These are phyloP conservation scores for Aspergillus quadricinctus DNA, from an alignment of 2,329 filamentous ascomycete species.

Conservation along the genomic window DNA sequence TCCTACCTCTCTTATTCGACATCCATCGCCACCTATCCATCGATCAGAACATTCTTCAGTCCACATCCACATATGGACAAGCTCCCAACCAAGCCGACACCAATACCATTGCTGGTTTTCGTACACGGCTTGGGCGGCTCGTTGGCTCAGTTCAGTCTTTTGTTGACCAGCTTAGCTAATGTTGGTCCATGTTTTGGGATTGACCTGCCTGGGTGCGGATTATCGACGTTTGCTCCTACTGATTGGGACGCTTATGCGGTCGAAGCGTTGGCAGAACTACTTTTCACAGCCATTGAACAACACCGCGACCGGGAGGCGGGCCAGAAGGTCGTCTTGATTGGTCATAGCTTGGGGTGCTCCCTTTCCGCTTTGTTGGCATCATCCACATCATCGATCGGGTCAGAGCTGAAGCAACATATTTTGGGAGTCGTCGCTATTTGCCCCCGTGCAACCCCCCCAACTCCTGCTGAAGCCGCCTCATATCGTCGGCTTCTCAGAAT, in stretches of 20 bases:
- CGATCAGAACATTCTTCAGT: slow-evolving; percentile 77
- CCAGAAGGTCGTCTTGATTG: slow-evolving; percentile 75
- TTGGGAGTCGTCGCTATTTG: slow-evolving; percentile 76
- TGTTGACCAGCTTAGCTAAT: slow-evolving; percentile 77
- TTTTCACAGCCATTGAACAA: slow-evolving; percentile 69
- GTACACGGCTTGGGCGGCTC: slow-evolving; percentile 93
- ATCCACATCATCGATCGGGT: slow-evolving; percentile 49
- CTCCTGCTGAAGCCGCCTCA: slow-evolving; percentile 47
- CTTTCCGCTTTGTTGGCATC: slow-evolving; percentile 69
- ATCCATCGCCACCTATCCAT: slow-evolving; percentile 63
- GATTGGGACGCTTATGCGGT: slow-evolving; percentile 75
- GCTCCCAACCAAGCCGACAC: slow-evolving; percentile 66
- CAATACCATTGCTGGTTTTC: slow-evolving; percentile 81
- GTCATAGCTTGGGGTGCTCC: slow-evolving; percentile 86
- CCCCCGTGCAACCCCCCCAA: slow-evolving; percentile 63
- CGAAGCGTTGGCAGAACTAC: slow-evolving; percentile 68
- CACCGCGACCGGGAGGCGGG: slow-evolving; percentile 61
- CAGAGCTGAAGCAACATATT: slow-evolving; percentile 59
- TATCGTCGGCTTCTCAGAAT: slow-evolving; percentile 61
- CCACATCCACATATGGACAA: slow-evolving; percentile 78
- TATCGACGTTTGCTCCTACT: slow-evolving; percentile 67
- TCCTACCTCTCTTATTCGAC: slow-evolving; percentile 69
- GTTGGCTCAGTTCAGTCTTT: slow-evolving; percentile 76
- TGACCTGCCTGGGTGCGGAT: slow-evolving; percentile 85
- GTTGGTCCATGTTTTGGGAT: slow-evolving; percentile 80